A percentile compares a stretch with the other conserved stretches of the same genome.
phyloP scores from a whole-genome alignment of 1,284 basidiomycete species.

The Sporisorium graminicola region DNA sequence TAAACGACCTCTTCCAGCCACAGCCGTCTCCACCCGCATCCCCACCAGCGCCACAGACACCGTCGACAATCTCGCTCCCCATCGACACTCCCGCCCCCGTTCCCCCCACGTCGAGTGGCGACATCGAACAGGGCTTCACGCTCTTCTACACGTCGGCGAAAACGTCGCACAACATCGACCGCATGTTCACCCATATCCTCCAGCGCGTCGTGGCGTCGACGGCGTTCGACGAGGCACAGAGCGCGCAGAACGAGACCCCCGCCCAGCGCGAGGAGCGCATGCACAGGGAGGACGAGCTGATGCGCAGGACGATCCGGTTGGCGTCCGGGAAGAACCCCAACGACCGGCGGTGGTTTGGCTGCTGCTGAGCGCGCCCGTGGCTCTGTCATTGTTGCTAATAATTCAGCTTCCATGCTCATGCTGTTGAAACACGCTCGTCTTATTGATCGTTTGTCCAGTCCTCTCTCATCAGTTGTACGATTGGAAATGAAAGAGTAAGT shows the following conservation, averaged over 20 bases:
- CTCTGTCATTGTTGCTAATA: too few species aligned
- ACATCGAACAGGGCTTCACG: slow-evolving; percentile 54
- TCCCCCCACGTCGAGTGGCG: background rate
- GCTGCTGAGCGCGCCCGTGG: slow-evolving; percentile 15
- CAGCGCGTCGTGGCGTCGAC: slow-evolving; percentile 27
- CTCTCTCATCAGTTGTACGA: too few species aligned
- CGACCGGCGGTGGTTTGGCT: slow-evolving; percentile 3
- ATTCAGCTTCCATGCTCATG: too few species aligned
- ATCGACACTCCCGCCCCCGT: background rate
- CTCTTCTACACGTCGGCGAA: slow-evolving; percentile 61
- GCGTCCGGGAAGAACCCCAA: slow-evolving; percentile 34
- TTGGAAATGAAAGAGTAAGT: too few species aligned
- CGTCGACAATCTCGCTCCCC: slow-evolving; percentile 22
- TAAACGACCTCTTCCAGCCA: slow-evolving; percentile 38
- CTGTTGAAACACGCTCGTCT: too few species aligned
- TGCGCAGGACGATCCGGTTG: slow-evolving; percentile 44
- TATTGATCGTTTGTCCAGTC: too few species aligned
- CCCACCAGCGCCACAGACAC: slow-evolving; percentile 9
- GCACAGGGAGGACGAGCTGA: slow-evolving; percentile 16
- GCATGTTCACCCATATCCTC: slow-evolving; percentile 58
- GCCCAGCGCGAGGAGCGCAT: background rate
- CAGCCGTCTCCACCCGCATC: background rate
- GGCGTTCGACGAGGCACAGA: slow-evolving; percentile 16
- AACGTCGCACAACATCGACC: slow-evolving; percentile 48
- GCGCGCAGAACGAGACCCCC: background rate